These are phyloP conservation scores for Ceratocystis colombiana DNA, from an alignment of 2,329 filamentous ascomycete species.

Conservation along the genomic window DNA sequence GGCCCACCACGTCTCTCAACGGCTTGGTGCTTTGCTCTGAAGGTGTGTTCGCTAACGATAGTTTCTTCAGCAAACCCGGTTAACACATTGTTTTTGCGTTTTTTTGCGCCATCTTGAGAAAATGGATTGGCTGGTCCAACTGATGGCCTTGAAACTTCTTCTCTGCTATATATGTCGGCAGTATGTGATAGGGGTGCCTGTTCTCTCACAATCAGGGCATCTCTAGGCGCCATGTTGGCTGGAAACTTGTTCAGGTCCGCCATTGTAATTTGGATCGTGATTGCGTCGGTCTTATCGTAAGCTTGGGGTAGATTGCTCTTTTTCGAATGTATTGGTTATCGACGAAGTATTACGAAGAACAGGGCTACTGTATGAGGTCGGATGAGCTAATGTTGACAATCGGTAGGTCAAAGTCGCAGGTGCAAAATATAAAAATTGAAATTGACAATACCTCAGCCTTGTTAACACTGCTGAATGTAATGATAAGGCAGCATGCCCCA, in stretches of 20 bases:
- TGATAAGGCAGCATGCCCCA: neutral
- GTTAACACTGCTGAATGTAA: neutral
- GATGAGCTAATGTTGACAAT: neutral
- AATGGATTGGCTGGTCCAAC: constrained; percentile 68
- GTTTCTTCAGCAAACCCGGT: constrained; percentile 85
- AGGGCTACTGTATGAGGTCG: neutral
- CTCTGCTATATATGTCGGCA: constrained; percentile 57
- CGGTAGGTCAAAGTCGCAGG: neutral
- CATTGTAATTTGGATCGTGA: constrained; percentile 36
- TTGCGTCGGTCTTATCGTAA: neutral
- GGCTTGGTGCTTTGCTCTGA: constrained; percentile 76
- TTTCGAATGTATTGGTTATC: neutral
- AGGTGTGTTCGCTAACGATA: constrained; percentile 80
- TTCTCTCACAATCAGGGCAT: constrained; percentile 49
- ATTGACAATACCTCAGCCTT: neutral
- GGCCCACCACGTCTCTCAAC: constrained; percentile 57
- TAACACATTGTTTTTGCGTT: constrained; percentile 58
- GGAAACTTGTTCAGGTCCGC: constrained; percentile 53
- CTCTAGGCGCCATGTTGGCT: constrained; percentile 55
- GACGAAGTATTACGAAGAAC: neutral
- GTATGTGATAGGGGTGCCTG: constrained; percentile 48
- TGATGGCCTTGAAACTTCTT: constrained; percentile 55
- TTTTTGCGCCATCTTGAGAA: constrained; percentile 55
- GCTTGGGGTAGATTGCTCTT: neutral
- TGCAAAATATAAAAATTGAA: too few species aligned